Evolutionary conservation across 2,329 filamentous ascomycete genomes (phyloP), one percentile per base, ranked within the genome.

Genomic region (Microsporum audouinii): DNA sequence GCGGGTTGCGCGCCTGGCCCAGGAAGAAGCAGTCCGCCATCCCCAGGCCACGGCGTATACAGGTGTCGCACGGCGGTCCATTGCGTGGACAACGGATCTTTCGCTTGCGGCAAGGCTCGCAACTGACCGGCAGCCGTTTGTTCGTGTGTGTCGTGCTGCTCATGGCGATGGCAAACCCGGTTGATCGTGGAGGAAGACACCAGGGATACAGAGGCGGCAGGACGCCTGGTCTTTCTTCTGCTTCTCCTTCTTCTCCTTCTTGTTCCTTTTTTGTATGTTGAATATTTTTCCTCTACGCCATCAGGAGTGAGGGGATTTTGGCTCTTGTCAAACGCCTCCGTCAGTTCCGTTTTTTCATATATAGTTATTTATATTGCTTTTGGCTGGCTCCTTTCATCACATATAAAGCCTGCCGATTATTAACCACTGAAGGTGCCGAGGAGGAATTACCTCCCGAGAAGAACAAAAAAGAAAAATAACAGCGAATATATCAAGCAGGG

Each of bases 71-170:
- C 27, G 73, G 73, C 12, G 69, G 67, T n/a, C 68, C 68, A 63
- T 74, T 72, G 29, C 74, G 73, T 29, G 72, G 70, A 62, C 74
- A 76, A 31, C 71, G 68, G 47, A 76, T 76, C 60, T 76, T 76
- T 55, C 74, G 66, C 8, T 68, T 70, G 53, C 74, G 71, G 63
- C 74, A 76, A 41, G 74, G 73, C 62, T 76, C 73, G 47, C 74
- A 76, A 60, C 71, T 75, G 45, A 76, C 71, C 8, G 74, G 74
- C 29, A 75, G 67, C 7, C 73, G 70, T 61, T 72, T 74, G 49
- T 70, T 70, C 5, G 67, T 27, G 70, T 66, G 10, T 68, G 70
- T 49, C 66, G 68, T 51, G 68, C 43, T 47, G 68, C 23, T 47
- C 43, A 47, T 47, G 27, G 49, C 49, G 17, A 23, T 23, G 17